These are phyloP conservation scores for Moelleriella libera DNA, from an alignment of 2,329 filamentous ascomycete species.

Conservation along the genomic window DNA sequence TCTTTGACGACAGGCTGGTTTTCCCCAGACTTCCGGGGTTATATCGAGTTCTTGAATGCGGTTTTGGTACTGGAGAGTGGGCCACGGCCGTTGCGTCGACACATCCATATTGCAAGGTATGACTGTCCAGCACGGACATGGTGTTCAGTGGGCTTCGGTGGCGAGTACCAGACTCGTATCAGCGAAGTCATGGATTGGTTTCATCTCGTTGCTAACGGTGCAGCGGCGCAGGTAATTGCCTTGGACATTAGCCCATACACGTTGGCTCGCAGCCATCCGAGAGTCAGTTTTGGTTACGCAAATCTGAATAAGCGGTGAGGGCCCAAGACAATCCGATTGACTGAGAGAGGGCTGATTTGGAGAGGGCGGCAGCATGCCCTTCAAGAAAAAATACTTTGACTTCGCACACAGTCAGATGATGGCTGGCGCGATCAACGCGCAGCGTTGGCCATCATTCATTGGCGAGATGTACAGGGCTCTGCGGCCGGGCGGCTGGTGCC, in stretches of 20 bases:
- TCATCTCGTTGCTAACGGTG: not conserved
- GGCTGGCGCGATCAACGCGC: conserved; percentile 54
- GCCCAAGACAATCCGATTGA: not conserved
- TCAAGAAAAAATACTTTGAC: conserved; percentile 60
- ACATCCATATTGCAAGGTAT: conserved; percentile 50
- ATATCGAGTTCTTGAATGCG: conserved; percentile 54
- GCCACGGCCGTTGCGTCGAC: conserved; percentile 52
- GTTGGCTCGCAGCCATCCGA: conserved; percentile 47
- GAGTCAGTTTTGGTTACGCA: conserved; percentile 59
- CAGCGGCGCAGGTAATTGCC: conserved; percentile 44
- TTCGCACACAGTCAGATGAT: conserved; percentile 68
- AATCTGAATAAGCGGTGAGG: conserved; percentile 45
- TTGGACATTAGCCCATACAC: conserved; percentile 60
- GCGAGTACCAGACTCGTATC: not conserved
- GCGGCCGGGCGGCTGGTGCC: conserved; percentile 68
- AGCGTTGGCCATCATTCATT: conserved; percentile 64
- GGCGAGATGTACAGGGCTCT: conserved; percentile 60
- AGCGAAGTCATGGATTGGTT: not conserved
- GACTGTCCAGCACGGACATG: not conserved
- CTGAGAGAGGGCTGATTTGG: not conserved
- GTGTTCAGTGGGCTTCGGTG: not conserved
- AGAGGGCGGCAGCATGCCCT: conserved; percentile 41
- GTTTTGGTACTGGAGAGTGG: conserved; percentile 59
- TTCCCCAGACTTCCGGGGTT: conserved; percentile 51
- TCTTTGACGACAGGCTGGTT: conserved; percentile 54